Evolutionary conservation across 208 protist species (phyloP), one percentile per base, ranked within the genome.

Genomic region (Herpetomonas muscarum): DNA sequence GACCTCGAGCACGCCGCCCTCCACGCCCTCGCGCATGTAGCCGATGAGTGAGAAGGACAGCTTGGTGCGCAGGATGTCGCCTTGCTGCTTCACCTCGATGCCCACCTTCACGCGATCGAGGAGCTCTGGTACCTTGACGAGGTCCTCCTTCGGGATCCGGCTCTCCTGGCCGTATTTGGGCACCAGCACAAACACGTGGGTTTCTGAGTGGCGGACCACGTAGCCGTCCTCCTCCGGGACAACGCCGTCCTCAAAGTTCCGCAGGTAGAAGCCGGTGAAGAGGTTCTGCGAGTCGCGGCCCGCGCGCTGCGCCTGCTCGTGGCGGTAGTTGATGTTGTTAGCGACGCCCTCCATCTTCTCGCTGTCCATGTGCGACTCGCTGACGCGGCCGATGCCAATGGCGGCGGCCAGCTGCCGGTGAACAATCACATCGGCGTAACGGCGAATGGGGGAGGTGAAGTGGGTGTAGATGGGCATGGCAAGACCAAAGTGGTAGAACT

Each of bases 361-460:
- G 17, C 73, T 57, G 62, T 89, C 75, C 64, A 81, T 90, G 54
- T 87, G 70, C 32, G 55, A 60, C 29, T 80, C 76, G 29, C 78
- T 79, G 1, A 83, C 60, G 15, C 67, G 34, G 45, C 64, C 62
- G 47, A 93, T 84, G 41, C 86, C 87, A 37, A 95, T 77, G 5
- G 80, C 81, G 24, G 87, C 83, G 12, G 87, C 90, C 24, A 97
- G 69, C 70, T 93, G 88, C 13, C 96, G 86, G 62, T 98, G 96
- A 19, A 97, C 93, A 60, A 98, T 72, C 12, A 98, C 86, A 69
- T 98, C 96, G 24, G 94, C 84, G 59, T 97, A 98, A 45, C 96
- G 84, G 37, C 96, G 92, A 70, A 98, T 97, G 7, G 96, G 96
- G 5, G 92, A 97, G 29, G 96, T 98, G 63, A 98, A 98, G 64